These are phyloP conservation scores for Cornus suecica DNA, from an alignment of 148 eudicot genomes.

Conservation along the genomic window DNA sequence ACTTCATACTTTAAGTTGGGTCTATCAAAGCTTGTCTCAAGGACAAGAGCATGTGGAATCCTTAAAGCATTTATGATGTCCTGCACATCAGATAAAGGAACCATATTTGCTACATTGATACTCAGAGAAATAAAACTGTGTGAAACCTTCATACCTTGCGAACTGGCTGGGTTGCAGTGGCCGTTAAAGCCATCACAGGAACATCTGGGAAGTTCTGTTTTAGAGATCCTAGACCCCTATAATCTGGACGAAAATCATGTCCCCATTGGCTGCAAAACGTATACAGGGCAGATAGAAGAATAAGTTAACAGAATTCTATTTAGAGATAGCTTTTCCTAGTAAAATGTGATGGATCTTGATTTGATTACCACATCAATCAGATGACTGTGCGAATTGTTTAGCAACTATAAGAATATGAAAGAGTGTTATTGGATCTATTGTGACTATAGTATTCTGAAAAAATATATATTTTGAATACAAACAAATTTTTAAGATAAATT, in stretches of 20 bases:
- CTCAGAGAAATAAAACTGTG: slow-evolving; percentile 5
- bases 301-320: not conserved
- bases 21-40: slow-evolving; percentile 91
- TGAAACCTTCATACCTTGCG: slow-evolving; percentile 58
- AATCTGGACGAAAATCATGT: slow-evolving; percentile 99
- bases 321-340: too few species aligned
- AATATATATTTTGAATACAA: not conserved
- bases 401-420: not conserved
- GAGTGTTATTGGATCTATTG: not conserved
- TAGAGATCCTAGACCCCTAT: slow-evolving; percentile 79
- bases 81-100: slow-evolving; percentile 46
- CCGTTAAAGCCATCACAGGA: slow-evolving; percentile 98
- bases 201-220: slow-evolving; percentile 85
- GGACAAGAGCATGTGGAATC: slow-evolving; percentile 82
- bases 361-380: not conserved
- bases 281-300: slow-evolving; percentile 3
- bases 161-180: slow-evolving; percentile 92
- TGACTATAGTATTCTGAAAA: not conserved
- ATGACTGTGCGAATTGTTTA: not conserved
- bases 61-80: slow-evolving; percentile 76
- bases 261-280: slow-evolving; percentile 89
- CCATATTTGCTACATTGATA: slow-evolving; percentile 6
- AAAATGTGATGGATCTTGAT: not conserved
- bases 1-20: slow-evolving; percentile 97
- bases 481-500: not conserved